Conservation (phyloP, 768 basidiomycete genomes). For the Daedaleopsis sinensis region DNA sequence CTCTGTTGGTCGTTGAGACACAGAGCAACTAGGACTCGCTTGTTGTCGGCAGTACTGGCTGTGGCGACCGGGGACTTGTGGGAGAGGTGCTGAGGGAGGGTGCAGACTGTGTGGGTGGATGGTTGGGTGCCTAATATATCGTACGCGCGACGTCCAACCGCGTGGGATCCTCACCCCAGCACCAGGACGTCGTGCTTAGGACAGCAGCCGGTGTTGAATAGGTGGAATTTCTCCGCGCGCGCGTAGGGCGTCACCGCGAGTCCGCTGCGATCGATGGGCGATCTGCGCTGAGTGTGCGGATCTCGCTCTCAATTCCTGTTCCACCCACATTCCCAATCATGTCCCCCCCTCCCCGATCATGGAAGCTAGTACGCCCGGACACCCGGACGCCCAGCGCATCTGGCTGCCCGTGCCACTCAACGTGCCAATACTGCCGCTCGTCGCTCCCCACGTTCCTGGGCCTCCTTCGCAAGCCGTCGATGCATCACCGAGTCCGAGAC, state of each 20-base stretch:
- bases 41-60: not conserved
- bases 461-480: not conserved
- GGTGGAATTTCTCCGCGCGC: not conserved
- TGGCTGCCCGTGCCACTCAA: not conserved
- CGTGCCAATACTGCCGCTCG: too few relatives aligned
- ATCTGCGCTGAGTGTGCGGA: constrained; percentile 2
- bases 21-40: not conserved
- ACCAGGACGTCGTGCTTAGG: not conserved
- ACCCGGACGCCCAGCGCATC: not conserved
- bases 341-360: too few relatives aligned
- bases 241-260: constrained; percentile 8
- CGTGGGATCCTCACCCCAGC: constrained; percentile 11
- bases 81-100: not conserved
- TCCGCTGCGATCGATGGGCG: constrained; percentile 18
- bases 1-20: not conserved
- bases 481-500: not conserved
- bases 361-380: not conserved
- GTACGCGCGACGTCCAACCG: constrained; percentile 6
- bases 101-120: not conserved
- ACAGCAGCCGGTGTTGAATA: constrained; percentile 7
- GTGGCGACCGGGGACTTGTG: not conserved
- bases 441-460: not conserved
- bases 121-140: not conserved
- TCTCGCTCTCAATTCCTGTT: not conserved
- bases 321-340: not conserved